A percentile compares a stretch with the other conserved stretches of the same genome.
These are phyloP conservation scores for Pseudotulostoma volvatum DNA, from an alignment of 495 filamentous ascomycete species.

Conservation along the genomic window DNA sequence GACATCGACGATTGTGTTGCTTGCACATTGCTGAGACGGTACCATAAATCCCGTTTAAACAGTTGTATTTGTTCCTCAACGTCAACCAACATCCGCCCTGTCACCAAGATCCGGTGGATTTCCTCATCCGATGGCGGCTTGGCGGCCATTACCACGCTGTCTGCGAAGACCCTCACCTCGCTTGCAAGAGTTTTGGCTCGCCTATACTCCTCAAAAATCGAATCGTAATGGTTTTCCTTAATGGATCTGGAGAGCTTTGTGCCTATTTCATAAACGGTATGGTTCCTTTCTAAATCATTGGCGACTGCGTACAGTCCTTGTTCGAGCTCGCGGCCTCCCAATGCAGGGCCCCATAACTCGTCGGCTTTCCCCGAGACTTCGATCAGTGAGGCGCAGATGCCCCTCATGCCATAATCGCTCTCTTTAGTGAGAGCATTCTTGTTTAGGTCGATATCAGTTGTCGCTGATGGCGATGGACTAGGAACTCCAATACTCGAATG, in stretches of 20 bases:
- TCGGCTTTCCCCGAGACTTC: conserved; percentile 88
- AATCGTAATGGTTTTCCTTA: conserved; percentile 76
- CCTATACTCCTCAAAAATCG: conserved; percentile 68
- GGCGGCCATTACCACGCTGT: conserved; percentile 30
- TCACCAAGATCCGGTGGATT: conserved; percentile 68
- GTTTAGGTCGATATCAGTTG: conserved; percentile 23
- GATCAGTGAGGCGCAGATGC: conserved; percentile 70
- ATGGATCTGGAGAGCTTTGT: conserved; percentile 67
- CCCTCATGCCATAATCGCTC: conserved; percentile 83
- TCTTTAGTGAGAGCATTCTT: conserved; percentile 89
- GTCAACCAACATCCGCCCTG: conserved; percentile 88
- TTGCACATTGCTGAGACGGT: conserved; percentile 45
- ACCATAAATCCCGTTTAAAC: conserved; percentile 85
- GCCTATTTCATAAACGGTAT: conserved; percentile 64
- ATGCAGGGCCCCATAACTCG: conserved; percentile 88
- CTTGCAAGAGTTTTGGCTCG: conserved; percentile 60
- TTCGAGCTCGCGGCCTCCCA: conserved; percentile 85
- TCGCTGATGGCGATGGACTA: conserved; percentile 16
- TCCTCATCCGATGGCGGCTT: conserved; percentile 50
- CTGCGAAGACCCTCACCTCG: conserved; percentile 47
- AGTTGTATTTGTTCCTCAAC: conserved; percentile 65
- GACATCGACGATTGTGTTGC: conserved; percentile 26
- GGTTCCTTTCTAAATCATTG: conserved; percentile 55
- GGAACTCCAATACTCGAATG: conserved; percentile 32
- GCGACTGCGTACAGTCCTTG: conserved; percentile 63